These are phyloP conservation scores for Prunus campanulata DNA, from an alignment of 306 rosid species.

Conservation along the genomic window DNA sequence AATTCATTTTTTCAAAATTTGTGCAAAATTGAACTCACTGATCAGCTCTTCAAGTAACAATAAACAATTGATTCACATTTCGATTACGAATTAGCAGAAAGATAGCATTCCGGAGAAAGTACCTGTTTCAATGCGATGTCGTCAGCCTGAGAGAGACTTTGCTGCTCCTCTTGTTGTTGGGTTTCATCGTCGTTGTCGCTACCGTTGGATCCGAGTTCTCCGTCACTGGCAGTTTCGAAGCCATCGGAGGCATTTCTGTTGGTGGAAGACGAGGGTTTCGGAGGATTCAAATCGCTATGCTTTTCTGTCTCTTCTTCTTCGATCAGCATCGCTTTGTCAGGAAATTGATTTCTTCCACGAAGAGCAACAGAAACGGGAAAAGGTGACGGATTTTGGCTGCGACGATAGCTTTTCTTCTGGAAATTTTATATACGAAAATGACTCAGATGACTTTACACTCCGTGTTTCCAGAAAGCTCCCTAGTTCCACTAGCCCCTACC, in stretches of 20 bases:
- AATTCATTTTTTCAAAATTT: neutral
- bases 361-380: too few species aligned
- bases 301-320: slow-evolving; percentile 24
- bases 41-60: neutral
- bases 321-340: slow-evolving; percentile 11
- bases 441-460: too few species aligned
- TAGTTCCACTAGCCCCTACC: too few species aligned
- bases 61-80: neutral
- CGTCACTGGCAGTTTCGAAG: slow-evolving; percentile 62
- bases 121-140: slow-evolving; percentile 4
- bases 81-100: neutral
- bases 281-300: slow-evolving; percentile 7
- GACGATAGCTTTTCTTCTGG: too few species aligned
- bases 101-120: neutral
- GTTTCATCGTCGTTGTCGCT: slow-evolving; percentile 17
- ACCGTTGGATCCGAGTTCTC: slow-evolving; percentile 37
- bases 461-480: too few species aligned
- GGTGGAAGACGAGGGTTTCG: slow-evolving; percentile 20
- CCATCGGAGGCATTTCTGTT: slow-evolving; percentile 38
- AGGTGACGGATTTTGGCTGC: too few species aligned
- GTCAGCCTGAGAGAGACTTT: neutral
- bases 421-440: too few species aligned
- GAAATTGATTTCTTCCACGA: too few species aligned
- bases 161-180: neutral
- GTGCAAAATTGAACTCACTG: neutral